These are phyloP conservation scores for Lachnellula subtilissima DNA, from an alignment of 2,329 filamentous ascomycete genomes.

Conservation along the genomic window DNA sequence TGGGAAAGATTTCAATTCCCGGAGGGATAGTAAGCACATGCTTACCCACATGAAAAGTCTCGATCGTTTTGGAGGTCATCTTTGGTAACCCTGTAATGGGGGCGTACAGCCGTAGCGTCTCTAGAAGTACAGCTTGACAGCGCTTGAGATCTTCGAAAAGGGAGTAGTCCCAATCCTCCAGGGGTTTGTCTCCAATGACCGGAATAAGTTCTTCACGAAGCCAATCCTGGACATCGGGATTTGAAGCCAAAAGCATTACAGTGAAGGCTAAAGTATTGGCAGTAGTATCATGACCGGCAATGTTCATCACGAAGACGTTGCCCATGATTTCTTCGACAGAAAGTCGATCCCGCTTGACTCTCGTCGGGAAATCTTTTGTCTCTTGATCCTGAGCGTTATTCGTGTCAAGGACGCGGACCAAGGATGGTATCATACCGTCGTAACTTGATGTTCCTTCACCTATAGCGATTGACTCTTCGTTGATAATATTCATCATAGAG, in stretches of 20 bases:
- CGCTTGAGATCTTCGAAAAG: slow-evolving; percentile 7
- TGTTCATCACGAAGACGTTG: slow-evolving; percentile 22
- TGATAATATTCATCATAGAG: not conserved
- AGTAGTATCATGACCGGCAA: slow-evolving; percentile 26
- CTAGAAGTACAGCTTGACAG: slow-evolving; percentile 11
- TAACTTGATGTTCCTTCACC: not conserved
- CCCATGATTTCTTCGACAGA: slow-evolving; percentile 25
- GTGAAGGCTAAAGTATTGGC: slow-evolving; percentile 21
- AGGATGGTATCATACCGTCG: not conserved
- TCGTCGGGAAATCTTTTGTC: not conserved
- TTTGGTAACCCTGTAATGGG: slow-evolving; percentile 50
- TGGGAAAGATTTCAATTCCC: not conserved
- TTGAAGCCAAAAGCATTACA: slow-evolving; percentile 16
- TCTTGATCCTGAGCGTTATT: not conserved
- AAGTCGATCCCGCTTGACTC: not conserved
- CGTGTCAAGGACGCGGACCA: not conserved
- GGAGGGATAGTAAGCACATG: not conserved
- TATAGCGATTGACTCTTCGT: not conserved
- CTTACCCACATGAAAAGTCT: not conserved
- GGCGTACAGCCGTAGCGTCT: slow-evolving; percentile 48
- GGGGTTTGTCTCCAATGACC: not conserved
- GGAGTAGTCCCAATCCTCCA: slow-evolving; percentile 36
- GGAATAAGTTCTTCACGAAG: slow-evolving; percentile 11
- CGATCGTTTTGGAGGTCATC: not conserved
- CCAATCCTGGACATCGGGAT: slow-evolving; percentile 3